A percentile compares a stretch with the other conserved stretches of the same genome.
These are phyloP conservation scores for Primulina tabacum DNA, from an alignment of 257 asterid genomes.

Conservation along the genomic window DNA sequence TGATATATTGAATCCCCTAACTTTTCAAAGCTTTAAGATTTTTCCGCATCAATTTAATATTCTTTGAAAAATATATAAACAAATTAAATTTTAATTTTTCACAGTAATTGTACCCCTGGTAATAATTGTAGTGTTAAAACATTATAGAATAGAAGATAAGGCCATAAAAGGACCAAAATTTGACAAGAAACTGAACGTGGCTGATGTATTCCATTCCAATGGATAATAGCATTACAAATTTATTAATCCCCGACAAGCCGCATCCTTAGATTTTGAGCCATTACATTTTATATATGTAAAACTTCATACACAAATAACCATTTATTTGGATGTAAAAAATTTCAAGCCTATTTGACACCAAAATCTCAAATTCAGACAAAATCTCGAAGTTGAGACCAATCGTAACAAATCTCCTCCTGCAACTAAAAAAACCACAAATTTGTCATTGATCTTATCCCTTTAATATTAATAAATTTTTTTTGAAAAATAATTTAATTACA, in stretches of 20 bases:
- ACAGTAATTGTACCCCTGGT: not conserved
- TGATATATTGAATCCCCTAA: not conserved
- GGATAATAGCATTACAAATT: constrained; percentile 27
- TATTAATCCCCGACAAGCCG: constrained; percentile 41
- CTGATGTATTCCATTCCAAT: constrained; percentile 35
- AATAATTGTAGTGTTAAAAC: not conserved
- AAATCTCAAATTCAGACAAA: no score
- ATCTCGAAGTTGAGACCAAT: no score
- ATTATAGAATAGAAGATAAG: not conserved
- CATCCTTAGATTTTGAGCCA: constrained; percentile 25
- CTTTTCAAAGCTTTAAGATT: not conserved
- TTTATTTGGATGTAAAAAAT: no score
- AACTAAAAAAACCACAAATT: no score
- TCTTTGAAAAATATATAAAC: no score
- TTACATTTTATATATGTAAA: no score
- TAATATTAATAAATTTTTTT: no score
- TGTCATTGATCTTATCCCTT: no score
- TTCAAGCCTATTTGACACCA: no score
- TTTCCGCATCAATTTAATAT: not conserved
- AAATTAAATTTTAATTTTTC: not conserved
- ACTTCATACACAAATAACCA: no score
- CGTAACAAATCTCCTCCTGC: no score
- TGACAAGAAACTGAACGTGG: constrained; percentile 46
- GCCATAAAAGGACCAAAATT: not conserved
- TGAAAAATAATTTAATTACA: no score